A percentile compares a stretch with the other conserved stretches of the same genome.
Evolutionary conservation across 306 rosid genomes (phyloP).

Genomic region (Castanea mollissima): DNA sequence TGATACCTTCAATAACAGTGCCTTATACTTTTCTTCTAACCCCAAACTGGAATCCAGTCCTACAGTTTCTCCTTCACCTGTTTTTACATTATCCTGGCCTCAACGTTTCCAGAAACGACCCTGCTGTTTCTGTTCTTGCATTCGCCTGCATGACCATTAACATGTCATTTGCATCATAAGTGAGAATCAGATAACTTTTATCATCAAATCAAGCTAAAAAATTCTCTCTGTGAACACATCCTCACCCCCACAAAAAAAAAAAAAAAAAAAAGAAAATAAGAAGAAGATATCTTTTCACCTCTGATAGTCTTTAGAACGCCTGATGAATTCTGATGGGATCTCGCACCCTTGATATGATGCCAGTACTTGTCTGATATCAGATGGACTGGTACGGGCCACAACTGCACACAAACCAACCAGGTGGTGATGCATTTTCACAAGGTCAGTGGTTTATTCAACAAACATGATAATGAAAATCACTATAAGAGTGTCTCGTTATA

Average conservation of each 20-base stretch:
- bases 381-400: constrained; percentile 86
- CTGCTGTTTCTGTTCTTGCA: constrained; percentile 67
- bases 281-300: constrained; percentile 37
- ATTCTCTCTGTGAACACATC: no score
- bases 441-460: not conserved
- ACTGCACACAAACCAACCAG: constrained; percentile 49
- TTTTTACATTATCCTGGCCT: constrained; percentile 28
- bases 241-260: not conserved
- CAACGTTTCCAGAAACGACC: constrained; percentile 70
- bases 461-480: not conserved
- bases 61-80: not conserved
- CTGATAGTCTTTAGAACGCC: constrained; percentile 80
- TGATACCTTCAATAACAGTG: constrained; percentile 1
- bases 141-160: constrained; percentile 45
- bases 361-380: constrained; percentile 86
- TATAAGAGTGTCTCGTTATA: not conserved
- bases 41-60: not conserved
- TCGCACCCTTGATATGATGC: constrained; percentile 80
- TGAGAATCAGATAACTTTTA: not conserved
- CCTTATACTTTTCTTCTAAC: not conserved
- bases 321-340: constrained; percentile 78
- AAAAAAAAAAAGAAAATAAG: not conserved
- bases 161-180: not conserved
- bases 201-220: not conserved
- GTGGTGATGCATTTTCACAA: constrained; percentile 18